phyloP scores from a whole-genome alignment of 257 asterid species.

The Coffea canephora region DNA sequence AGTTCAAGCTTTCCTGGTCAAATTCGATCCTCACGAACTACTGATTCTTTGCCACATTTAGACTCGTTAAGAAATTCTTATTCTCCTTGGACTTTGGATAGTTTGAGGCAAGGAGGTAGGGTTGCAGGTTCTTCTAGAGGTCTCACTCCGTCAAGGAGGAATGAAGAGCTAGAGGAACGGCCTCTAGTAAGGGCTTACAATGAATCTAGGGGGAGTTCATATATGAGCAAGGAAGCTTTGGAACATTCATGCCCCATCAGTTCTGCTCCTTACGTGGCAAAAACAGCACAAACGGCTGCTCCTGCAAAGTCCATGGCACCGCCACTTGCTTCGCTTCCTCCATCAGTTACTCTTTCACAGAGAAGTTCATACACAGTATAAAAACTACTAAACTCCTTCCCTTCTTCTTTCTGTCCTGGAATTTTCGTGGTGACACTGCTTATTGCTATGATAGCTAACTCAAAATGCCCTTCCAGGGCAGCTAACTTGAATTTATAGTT shows the following conservation, averaged over 20 bases:
- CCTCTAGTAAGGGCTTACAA: conserved; percentile 45
- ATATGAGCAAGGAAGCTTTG: conserved; percentile 46
- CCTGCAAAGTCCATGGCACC: conserved; percentile 48
- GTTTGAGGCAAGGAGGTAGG: conserved; percentile 65
- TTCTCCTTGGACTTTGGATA: conserved; percentile 81
- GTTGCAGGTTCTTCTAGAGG: conserved; percentile 46
- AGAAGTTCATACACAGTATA: conserved; percentile 58
- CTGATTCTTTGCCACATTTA: conserved; percentile 37
- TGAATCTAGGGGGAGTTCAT: conserved; percentile 49
- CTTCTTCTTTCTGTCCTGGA: conserved; percentile 9
- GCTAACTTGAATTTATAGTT: not conserved
- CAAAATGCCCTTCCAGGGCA: not conserved
- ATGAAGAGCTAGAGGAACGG: conserved; percentile 51
- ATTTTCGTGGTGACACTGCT: not conserved
- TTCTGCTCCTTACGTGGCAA: conserved; percentile 43
- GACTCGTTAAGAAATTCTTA: conserved; percentile 44
- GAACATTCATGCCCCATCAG: conserved; percentile 53
- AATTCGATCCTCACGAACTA: conserved; percentile 35
- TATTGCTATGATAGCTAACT: not conserved
- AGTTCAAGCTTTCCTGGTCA: conserved; percentile 27
- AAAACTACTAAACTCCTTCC: conserved; percentile 24
- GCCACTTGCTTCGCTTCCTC: conserved; percentile 36
- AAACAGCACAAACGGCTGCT: conserved; percentile 49
- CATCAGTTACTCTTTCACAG: conserved; percentile 46
- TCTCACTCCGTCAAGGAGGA: conserved; percentile 51